These are phyloP conservation scores for Mycena rosella DNA, from an alignment of 768 basidiomycete genomes.

Conservation along the genomic window DNA sequence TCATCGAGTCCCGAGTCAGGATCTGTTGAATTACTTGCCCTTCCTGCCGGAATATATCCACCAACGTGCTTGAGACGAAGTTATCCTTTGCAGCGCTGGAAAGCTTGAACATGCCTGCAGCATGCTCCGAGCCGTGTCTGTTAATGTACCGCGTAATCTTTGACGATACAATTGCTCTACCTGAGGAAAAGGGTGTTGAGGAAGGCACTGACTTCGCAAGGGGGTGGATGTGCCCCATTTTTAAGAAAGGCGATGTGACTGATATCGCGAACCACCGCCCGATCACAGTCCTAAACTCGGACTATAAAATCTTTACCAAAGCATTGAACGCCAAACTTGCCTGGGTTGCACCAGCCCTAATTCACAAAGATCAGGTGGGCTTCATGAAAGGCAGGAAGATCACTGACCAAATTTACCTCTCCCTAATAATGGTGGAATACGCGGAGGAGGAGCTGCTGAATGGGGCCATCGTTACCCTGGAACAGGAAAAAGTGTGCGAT, in stretches of 20 bases:
- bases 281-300: constrained; percentile 16
- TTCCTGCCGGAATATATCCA: constrained; percentile 2
- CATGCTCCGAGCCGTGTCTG: not conserved
- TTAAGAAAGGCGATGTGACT: not conserved
- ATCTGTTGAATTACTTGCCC: constrained; percentile 20
- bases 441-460: not conserved
- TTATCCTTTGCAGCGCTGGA: not conserved
- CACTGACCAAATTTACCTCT: not conserved
- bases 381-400: not conserved
- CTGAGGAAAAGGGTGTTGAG: constrained; percentile 21
- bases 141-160: not conserved
- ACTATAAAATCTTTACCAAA: constrained; percentile 14
- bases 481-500: not conserved
- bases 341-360: too few relatives aligned
- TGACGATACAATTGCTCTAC: not conserved
- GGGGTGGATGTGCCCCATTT: too few relatives aligned
- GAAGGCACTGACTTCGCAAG: constrained; percentile 8
- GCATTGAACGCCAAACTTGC: too few relatives aligned
- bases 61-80: not conserved
- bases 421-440: not conserved
- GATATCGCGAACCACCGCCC: constrained; percentile 17
- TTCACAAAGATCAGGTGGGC: too few relatives aligned
- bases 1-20: constrained; percentile 17
- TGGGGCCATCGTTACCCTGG: not conserved
- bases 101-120: not conserved